Base-by-base conservation (phyloP, 2,329 filamentous ascomycete species). In the Cadophora sp. region DNA sequence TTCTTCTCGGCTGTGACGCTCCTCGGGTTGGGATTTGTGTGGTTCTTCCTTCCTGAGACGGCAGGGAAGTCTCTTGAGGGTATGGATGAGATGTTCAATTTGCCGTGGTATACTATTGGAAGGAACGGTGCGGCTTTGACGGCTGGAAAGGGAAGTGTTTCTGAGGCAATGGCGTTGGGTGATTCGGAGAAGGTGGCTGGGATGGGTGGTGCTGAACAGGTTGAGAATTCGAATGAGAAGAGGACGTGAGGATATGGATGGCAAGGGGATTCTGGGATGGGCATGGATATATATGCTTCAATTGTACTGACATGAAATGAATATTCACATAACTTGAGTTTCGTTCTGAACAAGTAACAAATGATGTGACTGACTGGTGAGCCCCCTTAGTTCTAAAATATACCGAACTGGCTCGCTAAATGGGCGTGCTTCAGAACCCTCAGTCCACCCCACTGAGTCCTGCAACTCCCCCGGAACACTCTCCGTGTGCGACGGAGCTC, bases 21-120 rank as follows among this genome's bases (percentile, higher is more conserved):
- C 0, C 53, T 93, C 4, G 91, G 91, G 33, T 86, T 89, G 3
- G 39, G 84, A 3, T 94, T 90, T 89, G 91, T 91, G 3, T 91
- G 84, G 82, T 85, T 92, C 78, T 90, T 85, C 68, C 84, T 94
- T 0, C 91, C 91, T 0, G 91, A 94, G 82, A 92, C 90, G 0
- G 85, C 85, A 0, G 91, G 91, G 0, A 81, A 84, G n/a, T 82
- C 81, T 59, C 81, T 91, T 8, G 89, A 91, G 81, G 87, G 83
- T 70, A 92, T 94, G 85, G 90, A 94, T 74, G 81, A 83, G 30
- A 81, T 94, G 70, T 94, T 94, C 74, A 85, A 85, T 61, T 81
- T 93, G 62, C 89, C 89, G 0, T 94, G 91, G 91, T 88, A 91
- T 77, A 84, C 86, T 77, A 93, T 95, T 71, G 91, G 92, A 24